Evolutionary conservation across 805 yeast species (phyloP), one percentile per base, ranked within the genome.

Genomic region (Lipomyces yamadae): DNA sequence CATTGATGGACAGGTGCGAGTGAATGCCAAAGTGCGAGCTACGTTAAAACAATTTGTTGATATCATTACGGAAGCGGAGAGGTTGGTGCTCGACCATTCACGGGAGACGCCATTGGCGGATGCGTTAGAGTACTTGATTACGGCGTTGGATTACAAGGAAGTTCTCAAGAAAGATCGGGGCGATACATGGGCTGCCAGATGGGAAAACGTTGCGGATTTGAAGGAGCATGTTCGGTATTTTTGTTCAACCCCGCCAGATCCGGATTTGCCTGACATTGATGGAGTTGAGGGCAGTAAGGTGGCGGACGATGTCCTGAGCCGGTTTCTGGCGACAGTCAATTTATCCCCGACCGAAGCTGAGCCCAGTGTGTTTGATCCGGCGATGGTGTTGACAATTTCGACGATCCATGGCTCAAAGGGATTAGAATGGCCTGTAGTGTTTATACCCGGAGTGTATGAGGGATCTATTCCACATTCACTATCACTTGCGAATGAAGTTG

Each of bases 371-470:
- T 52, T 39, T 2, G 70, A 68, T 60, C 70, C 66, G 45, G 50
- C 62, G 8, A 37, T 74, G 54, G 66, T 70, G 13, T 82, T 86
- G 0, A 78, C 84, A 0, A 78, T 94, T 0, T 89, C 96, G 0
- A 95, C 98, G 0, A 89, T 94, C 11, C 99, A 94, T 75, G 91
- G 92, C 0, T 87, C 98, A 1, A 94, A 94, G 76, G 99, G 99
- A 0, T 80, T 93, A 1, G 99, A 94, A 75, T 94, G 98, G 98
- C 94, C 97, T 0, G 85, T 91, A 13, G 98, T 94, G 0, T 91
- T 91, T 74, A 84, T 91, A 11, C 92, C 96, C 0, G 89, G 91
- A 0, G 78, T 90, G 18, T 81, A 84, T 39, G 91, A 89, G 58
- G 88, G 89, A 0, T 76, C 85, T 13, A 78, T 91, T 11, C 97